Conservation (phyloP, 306 rosid genomes). For the Morella rubra region DNA sequence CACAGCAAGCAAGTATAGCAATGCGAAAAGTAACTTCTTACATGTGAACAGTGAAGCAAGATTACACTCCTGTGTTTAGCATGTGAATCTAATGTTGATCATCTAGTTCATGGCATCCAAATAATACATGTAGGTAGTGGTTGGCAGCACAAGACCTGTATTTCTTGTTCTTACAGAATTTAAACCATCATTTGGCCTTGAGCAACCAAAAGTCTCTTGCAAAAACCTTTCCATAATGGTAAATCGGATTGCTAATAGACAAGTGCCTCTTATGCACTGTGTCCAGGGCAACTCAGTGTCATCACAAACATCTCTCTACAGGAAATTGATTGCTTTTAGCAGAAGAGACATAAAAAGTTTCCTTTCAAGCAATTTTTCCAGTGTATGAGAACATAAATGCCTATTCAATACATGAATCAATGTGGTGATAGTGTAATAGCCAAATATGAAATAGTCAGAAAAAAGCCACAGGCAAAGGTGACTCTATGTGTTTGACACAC, state of each 20-base stretch:
- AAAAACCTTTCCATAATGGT: not conserved
- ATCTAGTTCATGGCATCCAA: not conserved
- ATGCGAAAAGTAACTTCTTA: not conserved
- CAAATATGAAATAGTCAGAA: not conserved
- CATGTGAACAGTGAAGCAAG: not conserved
- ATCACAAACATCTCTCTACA: not conserved
- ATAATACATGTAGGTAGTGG: not conserved
- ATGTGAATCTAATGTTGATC: not conserved
- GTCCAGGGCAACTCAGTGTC: not conserved
- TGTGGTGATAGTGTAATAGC: not conserved
- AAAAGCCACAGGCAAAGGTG: not conserved
- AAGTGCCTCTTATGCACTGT: not conserved
- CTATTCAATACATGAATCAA: not conserved
- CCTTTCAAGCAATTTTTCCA: not conserved
- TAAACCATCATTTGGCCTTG: not conserved
- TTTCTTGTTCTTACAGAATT: not conserved
- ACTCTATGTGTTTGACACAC: not conserved
- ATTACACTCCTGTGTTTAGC: not conserved
- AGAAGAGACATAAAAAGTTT: not conserved
- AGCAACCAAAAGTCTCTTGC: not conserved
- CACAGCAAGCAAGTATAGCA: not conserved
- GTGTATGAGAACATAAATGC: not conserved
- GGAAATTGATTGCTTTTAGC: not conserved
- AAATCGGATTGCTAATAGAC: not conserved
- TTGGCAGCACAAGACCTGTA: not conserved